Evolutionary conservation across 2,329 filamentous ascomycete species (phyloP), one percentile per base, ranked within the genome.

Genomic region (Neoarthrinium moseri): DNA sequence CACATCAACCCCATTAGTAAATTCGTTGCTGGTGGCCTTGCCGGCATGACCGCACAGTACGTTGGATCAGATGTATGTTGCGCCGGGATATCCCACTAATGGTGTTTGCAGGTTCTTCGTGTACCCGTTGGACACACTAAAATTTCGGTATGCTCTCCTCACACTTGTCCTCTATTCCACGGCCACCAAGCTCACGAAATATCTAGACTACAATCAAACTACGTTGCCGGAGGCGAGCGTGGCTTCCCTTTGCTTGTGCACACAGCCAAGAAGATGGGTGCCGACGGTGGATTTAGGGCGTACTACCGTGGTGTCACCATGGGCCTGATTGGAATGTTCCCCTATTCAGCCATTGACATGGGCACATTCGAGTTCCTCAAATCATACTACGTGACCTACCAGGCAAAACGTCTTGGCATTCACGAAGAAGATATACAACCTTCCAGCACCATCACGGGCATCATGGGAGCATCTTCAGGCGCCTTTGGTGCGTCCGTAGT

Each of bases 361-460:
- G 90, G 89, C 53, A 96, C 90, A 1, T 99, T 97, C 61, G 94
- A 99, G 69, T 83, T 94, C 49, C 78, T 96, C 51, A 99, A 99
- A 69, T 82, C 80, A 38, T 76, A 76, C 6, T 83, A 95, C 52
- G 80, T 86, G 26, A 70, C 70, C 4, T 84, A 85, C 53, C 87
- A 90, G 60, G 87, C 90, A 11, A 83, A 80, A 47, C 70, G 77
- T 26, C 69, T 80, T 8, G 82, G 84, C 34, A 84, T 88, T 54
- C 85, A 90, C 58, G 89, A 96, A 64, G 89, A 95, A 54, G 90
- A 96, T 55, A 84, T 89, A 32, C 77, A 81, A 27, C 87, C 89
- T 6, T 87, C 86, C 51, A 94, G 92, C 52, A 83, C 96, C 56
- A 80, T 84, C 24, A 94, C 92, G 5, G 94, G 90, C 39, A 80